Base-by-base conservation (phyloP, 176 grass and related monocot genomes). In the Aegilops umbellulata region DNA sequence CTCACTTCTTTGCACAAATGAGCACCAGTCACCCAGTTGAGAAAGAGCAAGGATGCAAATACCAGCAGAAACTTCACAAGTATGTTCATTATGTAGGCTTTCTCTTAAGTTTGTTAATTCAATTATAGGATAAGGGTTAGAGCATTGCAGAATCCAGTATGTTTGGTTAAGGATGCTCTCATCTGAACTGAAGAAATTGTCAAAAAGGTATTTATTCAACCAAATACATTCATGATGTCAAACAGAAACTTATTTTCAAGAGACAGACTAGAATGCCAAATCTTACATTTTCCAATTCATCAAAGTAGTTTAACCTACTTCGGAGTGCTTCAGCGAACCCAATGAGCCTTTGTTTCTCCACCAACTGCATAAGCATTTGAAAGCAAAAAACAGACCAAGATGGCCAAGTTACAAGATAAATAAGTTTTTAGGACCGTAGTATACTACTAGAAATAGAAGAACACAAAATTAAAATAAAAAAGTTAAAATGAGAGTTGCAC, bases 251-350 rank as follows among this genome's bases (percentile, higher is more conserved):
- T 51, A 16, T 84, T 68, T 75, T 35, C 66, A 77, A 80, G 53
- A 81, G 76, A 80, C 13, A 20, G 77, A 65, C 67, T 82, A 85
- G 24, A 16, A 74, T 84, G 41, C 15, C 57, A 92, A 91, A 88
- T 74, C 91, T 98, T 94, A 98, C 93, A 95, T 95, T 98, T 88
- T 98, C 96, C 77, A 95, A 86, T 80, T 95, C 96, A 53, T 98
- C 90, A 83, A 98, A 98, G 89, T 94, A 98, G 80, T 94, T 95
- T 83, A 98, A 90, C 82, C 90, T 85, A 88, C 88, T 98, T 81
- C 93, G 88, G 84, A 95, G 96, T 67, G 96, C 96, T 73, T 94
- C 91, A 62, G 96, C 87, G 86, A 98, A 98, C 76, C 95, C 92
- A 27, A 98, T 95, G 77, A 98, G 86, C 91, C 96, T 95, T 88